These are phyloP conservation scores for Dactylonectria estremocensis DNA, from an alignment of 2,329 filamentous ascomycete genomes.

Conservation along the genomic window DNA sequence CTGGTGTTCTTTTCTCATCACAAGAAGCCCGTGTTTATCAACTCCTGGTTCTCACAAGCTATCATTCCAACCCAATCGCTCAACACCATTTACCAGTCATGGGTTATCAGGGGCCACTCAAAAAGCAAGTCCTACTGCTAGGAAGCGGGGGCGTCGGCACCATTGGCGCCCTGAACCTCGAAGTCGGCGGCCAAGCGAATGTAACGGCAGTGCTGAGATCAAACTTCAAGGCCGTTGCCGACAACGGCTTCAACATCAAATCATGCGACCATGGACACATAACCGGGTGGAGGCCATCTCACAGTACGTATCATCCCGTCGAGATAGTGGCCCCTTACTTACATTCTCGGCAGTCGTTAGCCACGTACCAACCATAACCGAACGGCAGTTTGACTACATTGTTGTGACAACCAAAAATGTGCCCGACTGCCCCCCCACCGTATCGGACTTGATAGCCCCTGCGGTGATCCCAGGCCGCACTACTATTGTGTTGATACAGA, in stretches of 20 bases:
- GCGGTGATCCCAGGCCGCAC: constrained; percentile 8
- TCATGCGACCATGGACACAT: not conserved
- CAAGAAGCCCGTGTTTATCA: not conserved
- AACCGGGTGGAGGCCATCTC: not conserved
- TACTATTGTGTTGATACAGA: constrained; percentile 11
- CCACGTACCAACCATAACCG: not conserved
- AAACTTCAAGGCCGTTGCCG: not conserved
- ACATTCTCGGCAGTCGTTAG: not conserved
- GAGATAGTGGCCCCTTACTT: not conserved
- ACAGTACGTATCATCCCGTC: not conserved
- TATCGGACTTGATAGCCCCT: not conserved
- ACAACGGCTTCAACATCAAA: constrained; percentile 7
- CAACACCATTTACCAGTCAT: not conserved
- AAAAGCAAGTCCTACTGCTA: not conserved
- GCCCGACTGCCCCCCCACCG: constrained; percentile 4
- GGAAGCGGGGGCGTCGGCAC: constrained; percentile 5
- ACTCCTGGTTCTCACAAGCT: no score
- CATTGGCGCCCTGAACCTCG: constrained; percentile 1
- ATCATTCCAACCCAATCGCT: not conserved
- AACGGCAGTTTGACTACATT: constrained; percentile 6
- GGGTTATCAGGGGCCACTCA: not conserved
- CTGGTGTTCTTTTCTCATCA: not conserved
- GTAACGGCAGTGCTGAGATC: constrained; percentile 3
- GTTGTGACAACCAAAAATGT: constrained; percentile 17
- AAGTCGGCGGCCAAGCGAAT: not conserved